These are phyloP conservation scores for Metschnikowia drakensbergensis DNA, from an alignment of 805 yeast species.

Conservation along the genomic window DNA sequence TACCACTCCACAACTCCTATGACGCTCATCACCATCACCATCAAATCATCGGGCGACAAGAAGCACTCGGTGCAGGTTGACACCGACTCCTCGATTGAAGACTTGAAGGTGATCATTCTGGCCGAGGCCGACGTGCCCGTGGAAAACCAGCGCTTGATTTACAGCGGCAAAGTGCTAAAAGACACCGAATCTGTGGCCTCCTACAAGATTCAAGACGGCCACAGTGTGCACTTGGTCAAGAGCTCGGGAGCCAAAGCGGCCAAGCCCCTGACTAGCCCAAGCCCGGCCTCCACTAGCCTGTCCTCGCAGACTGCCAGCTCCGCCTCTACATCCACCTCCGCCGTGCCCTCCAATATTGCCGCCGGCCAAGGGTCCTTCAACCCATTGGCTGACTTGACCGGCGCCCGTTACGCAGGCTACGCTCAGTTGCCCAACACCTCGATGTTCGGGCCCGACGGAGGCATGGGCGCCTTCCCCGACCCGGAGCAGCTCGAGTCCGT, in stretches of 20 bases:
- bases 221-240: conserved; percentile 85
- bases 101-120: conserved; percentile 64
- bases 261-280: conserved; percentile 17
- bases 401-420: conserved; percentile 94
- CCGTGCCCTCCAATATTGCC: conserved; percentile 73
- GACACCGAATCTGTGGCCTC: conserved; percentile 70
- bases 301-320: not conserved
- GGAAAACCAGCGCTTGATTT: conserved; percentile 82
- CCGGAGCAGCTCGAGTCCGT: conserved; percentile 70
- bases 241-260: conserved; percentile 41
- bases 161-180: conserved; percentile 90
- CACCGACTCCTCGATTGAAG: conserved; percentile 53
- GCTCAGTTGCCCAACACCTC: conserved; percentile 82
- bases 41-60: conserved; percentile 66
- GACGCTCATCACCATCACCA: conserved; percentile 29
- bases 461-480: conserved; percentile 69
- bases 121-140: conserved; percentile 62
- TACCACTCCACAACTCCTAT: conserved; percentile 7
- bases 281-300: conserved; percentile 11
- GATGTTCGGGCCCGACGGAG: conserved; percentile 94
- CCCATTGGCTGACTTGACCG: conserved; percentile 87
- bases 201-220: conserved; percentile 82
- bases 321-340: conserved; percentile 2
- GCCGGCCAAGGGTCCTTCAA: conserved; percentile 88
- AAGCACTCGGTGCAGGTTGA: conserved; percentile 65